phyloP scores from a whole-genome alignment of 352 stramenopile genomes.

The Globisporangium irregulare region DNA sequence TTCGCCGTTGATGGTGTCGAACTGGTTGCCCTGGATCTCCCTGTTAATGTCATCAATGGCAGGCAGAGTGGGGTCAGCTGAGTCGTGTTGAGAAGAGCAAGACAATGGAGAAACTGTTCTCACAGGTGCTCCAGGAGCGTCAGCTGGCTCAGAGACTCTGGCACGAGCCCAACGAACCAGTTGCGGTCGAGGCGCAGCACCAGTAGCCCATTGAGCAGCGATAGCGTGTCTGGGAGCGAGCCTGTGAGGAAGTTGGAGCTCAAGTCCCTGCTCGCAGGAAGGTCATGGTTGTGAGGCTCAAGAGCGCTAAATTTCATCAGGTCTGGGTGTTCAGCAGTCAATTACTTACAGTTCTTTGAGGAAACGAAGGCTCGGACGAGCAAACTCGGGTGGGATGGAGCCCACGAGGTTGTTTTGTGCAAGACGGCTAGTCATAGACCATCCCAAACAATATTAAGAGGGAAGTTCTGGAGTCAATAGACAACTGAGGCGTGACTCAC shows the following conservation, averaged over 20 bases:
- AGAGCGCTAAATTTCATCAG: background rate
- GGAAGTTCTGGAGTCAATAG: background rate
- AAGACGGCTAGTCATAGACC: slow-evolving; percentile 29
- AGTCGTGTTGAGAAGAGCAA: background rate
- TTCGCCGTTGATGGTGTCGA: slow-evolving; percentile 25
- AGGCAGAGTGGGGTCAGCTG: background rate
- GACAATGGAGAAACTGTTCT: slow-evolving; percentile 10
- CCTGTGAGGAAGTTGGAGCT: slow-evolving; percentile 70
- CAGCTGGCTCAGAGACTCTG: slow-evolving; percentile 38
- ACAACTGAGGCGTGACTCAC: slow-evolving; percentile 17
- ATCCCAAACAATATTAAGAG: background rate
- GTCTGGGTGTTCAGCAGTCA: background rate
- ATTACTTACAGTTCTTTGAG: slow-evolving; percentile 53
- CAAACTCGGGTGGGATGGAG: slow-evolving; percentile 49
- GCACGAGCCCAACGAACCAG: slow-evolving; percentile 41
- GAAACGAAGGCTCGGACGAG: slow-evolving; percentile 38
- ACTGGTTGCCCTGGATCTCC: slow-evolving; percentile 55
- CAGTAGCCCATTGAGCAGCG: slow-evolving; percentile 28
- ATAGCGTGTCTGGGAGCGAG: slow-evolving; percentile 43
- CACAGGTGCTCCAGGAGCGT: slow-evolving; percentile 55
- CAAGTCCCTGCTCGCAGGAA: slow-evolving; percentile 36
- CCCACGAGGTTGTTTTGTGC: slow-evolving; percentile 64
- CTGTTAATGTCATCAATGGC: slow-evolving; percentile 21
- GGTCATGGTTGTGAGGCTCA: background rate
- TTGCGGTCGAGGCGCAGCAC: slow-evolving; percentile 62